Base-by-base conservation (phyloP, 352 stramenopile species). In the Phytophthora fragariaefolia region DNA sequence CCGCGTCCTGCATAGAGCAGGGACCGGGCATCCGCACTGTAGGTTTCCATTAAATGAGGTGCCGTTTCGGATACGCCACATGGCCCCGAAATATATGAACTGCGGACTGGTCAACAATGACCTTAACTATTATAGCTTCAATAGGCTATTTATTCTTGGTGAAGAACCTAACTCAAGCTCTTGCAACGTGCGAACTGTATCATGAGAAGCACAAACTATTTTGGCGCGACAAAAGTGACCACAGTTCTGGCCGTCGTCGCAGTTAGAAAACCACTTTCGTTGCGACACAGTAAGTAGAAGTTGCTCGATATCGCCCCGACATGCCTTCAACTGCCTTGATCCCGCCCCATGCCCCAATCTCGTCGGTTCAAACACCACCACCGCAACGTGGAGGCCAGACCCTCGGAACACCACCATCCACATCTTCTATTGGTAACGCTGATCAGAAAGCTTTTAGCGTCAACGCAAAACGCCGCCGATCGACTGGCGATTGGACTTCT, bases 1-100 rank as follows among this genome's bases (percentile, higher is more conserved):
- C n/a, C n/a, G n/a, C n/a, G n/a, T n/a, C n/a, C n/a, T n/a, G n/a
- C n/a, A n/a, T n/a, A n/a, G n/a, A n/a, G n/a, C n/a, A n/a, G n/a
- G n/a, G n/a, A n/a, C 18, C 34, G n/a, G 34, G 13, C 7, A 22
- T 52, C 24, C n/a, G 18, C 43, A 52, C 26, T 22, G 45, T 56
- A 58, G 40, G 17, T 13, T 67, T 54, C 49, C 50, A 67, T 7
- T 26, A 60, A 67, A 60, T 67, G 59, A 61, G 28, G 43, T 58
- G 18, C 57, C 56, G 58, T 66, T 66, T 54, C 59, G 58, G 36
- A 59, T 57, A 36, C 57, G 46, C 26, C 57, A 65, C n/a, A n/a
- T n/a, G n/a, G n/a, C n/a, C n/a, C n/a, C n/a, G n/a, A n/a, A n/a
- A n/a, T n/a, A n/a, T n/a, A n/a, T n/a, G n/a, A n/a, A n/a, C n/a